These are phyloP conservation scores for Wickerhamiella australiensis DNA, from an alignment of 805 yeast species.

Conservation along the genomic window DNA sequence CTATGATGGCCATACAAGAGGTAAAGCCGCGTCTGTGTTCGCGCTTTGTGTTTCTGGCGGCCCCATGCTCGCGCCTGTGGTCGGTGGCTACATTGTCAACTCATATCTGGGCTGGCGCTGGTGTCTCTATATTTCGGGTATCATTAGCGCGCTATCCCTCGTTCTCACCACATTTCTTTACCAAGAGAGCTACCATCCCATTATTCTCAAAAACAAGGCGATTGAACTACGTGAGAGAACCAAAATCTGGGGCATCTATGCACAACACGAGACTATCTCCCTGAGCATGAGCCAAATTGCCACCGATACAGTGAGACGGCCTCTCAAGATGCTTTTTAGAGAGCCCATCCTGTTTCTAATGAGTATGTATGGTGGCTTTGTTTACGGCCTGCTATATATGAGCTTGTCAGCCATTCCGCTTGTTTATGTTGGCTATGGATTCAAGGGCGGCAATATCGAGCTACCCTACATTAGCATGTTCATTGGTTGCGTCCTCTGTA, in stretches of 20 bases:
- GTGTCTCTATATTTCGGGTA: conserved; percentile 61
- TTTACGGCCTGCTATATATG: conserved; percentile 33
- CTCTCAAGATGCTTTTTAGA: conserved; percentile 26
- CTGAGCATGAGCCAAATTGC: conserved; percentile 31
- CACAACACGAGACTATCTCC: conserved; percentile 41
- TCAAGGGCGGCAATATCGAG: conserved; percentile 48
- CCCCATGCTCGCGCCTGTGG: conserved; percentile 73
- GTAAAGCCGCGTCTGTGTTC: conserved; percentile 60
- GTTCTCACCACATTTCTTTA: conserved; percentile 34
- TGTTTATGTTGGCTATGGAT: conserved; percentile 41
- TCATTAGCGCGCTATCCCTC: conserved; percentile 38
- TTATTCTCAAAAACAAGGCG: conserved; percentile 52
- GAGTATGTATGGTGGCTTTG: conserved; percentile 31
- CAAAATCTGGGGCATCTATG: conserved; percentile 72
- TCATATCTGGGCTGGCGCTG: conserved; percentile 71
- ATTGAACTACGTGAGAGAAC: conserved; percentile 48
- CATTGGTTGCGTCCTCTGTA: conserved; percentile 55
- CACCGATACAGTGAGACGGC: conserved; percentile 25
- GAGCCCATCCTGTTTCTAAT: conserved; percentile 32
- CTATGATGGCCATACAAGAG: conserved; percentile 54
- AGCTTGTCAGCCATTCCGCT: conserved; percentile 32
- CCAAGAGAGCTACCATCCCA: conserved; percentile 63
- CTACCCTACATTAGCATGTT: conserved; percentile 73
- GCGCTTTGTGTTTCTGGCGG: conserved; percentile 64
- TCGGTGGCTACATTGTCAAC: conserved; percentile 54